Base-by-base conservation (phyloP, 176 grass and related monocot genomes). In the Triticum dicoccoides region DNA sequence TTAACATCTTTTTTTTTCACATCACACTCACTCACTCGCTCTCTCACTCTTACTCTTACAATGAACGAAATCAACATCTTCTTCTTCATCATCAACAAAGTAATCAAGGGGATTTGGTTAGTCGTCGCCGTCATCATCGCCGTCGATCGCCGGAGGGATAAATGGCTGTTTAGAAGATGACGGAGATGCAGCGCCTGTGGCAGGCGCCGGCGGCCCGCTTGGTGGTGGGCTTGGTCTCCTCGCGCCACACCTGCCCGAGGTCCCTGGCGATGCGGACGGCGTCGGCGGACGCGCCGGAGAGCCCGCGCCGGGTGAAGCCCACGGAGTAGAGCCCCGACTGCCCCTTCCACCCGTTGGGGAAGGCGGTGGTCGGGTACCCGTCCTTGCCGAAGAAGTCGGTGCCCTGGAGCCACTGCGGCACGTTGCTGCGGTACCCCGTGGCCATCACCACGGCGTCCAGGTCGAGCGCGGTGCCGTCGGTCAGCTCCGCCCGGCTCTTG, bases 341-440 rank as follows among this genome's bases (percentile, higher is more conserved):
- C 0, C 97, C 90, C 80, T 92, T 98, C 90, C 92, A 94, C 0
- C 89, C 84, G 62, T 91, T 45, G 24, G 95, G 95, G 83, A 98
- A 98, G 3, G 87, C 54, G 3, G 80, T 77, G 62, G 78, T 95
- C 17, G 95, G 95, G 83, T 87, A 90, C 3, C 95, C 95, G 58
- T 98, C 91, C 82, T 98, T 98, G 80, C 71, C 80, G 80, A 98
- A 98, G 80, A 95, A 93, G 17, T 86, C 92, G 11, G n/a, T 77
- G 52, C 76, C 86, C 95, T 98, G 87, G 51, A 98, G 89, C 95
- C 95, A 98, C 17, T 86, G 87, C 0, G 89, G 93, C 7, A 98
- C 95, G 80, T 93, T 98, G 66, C 89, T 95, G 27, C 88, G 88
- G 89, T 98, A 98, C 4, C 95, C 95, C 3, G 93, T 98, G 24